phyloP scores from a whole-genome alignment of 768 basidiomycete species.

The Termitomyces sp. region DNA sequence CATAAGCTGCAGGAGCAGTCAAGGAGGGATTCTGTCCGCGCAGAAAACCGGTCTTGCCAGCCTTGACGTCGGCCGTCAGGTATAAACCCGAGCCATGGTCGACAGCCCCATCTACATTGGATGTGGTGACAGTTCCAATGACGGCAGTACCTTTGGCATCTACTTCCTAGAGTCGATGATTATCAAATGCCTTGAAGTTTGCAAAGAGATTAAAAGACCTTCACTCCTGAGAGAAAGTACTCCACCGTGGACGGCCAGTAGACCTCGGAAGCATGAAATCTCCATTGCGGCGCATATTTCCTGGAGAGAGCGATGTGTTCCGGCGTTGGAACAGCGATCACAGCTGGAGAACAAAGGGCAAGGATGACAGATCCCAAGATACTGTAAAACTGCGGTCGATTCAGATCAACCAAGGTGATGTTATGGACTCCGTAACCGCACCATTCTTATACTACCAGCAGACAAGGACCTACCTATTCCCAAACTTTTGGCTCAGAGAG shows the following conservation, averaged over 20 bases:
- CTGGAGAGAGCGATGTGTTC: slow-evolving; percentile 11
- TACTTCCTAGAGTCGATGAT: slow-evolving; percentile 1
- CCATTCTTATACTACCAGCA: not conserved
- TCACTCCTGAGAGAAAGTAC: slow-evolving; percentile 12
- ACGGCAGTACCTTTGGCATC: slow-evolving; percentile 11
- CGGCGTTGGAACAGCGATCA: slow-evolving; percentile 9
- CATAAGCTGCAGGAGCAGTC: slow-evolving; percentile 7
- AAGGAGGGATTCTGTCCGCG: slow-evolving; percentile 15
- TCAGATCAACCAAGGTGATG: not conserved
- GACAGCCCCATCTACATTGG: slow-evolving; percentile 6
- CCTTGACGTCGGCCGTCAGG: slow-evolving; percentile 8
- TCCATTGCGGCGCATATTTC: slow-evolving; percentile 15
- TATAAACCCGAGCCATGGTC: slow-evolving; percentile 9
- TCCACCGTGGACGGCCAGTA: slow-evolving; percentile 15
- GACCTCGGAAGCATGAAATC: slow-evolving; percentile 11
- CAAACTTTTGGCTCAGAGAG: not conserved
- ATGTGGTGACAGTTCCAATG: slow-evolving; percentile 1
- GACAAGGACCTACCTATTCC: not conserved
- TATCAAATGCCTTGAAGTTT: not conserved
- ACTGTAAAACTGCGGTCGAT: not conserved
- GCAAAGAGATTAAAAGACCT: slow-evolving; percentile 3
- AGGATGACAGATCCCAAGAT: slow-evolving; percentile 4
- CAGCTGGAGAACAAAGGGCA: not conserved
- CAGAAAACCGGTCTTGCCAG: slow-evolving; percentile 12
- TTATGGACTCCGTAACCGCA: not conserved